Evolutionary conservation across 2,329 filamentous ascomycete species (phyloP).

Genomic region (Nannizziopsis barbatae): DNA sequence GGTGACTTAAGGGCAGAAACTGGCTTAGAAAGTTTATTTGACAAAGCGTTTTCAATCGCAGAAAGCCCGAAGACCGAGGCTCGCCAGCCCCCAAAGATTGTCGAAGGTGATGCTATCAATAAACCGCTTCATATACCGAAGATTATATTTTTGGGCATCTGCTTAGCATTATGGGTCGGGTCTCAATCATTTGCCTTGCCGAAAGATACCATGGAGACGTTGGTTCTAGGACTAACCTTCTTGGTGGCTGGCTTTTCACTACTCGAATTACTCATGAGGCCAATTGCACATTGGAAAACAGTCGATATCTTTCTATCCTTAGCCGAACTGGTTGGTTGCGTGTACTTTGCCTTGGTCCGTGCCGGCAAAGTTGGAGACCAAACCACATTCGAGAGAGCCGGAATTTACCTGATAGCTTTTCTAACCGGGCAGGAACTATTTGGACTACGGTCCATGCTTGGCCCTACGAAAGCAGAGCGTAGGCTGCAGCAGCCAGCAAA

Average conservation of each 20-base stretch:
- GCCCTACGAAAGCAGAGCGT: background rate
- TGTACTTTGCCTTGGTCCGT: conserved; percentile 29
- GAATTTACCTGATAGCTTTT: conserved; percentile 30
- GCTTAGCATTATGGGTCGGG: conserved; percentile 25
- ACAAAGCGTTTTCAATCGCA: conserved; percentile 33
- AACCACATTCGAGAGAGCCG: conserved; percentile 31
- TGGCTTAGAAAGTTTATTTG: conserved; percentile 38
- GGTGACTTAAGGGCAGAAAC: conserved; percentile 34
- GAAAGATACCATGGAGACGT: conserved; percentile 30
- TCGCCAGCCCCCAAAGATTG: conserved; percentile 14
- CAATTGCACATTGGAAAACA: conserved; percentile 29
- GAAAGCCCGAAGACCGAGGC: conserved; percentile 25
- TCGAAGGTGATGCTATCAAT: conserved; percentile 17
- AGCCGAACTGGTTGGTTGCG: conserved; percentile 29
- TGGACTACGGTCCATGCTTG: conserved; percentile 20
- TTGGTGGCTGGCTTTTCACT: conserved; percentile 33
- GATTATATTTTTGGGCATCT: conserved; percentile 15
- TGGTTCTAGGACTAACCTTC: conserved; percentile 30
- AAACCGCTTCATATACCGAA: conserved; percentile 13
- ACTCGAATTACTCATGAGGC: conserved; percentile 29
- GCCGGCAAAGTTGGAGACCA: conserved; percentile 23
- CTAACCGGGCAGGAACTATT: conserved; percentile 32
- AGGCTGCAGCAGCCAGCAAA: background rate
- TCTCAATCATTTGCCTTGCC: conserved; percentile 26
- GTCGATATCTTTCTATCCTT: conserved; percentile 31